phyloP scores from a whole-genome alignment of 495 filamentous ascomycete species.

The Tuber microsphaerosporum region DNA sequence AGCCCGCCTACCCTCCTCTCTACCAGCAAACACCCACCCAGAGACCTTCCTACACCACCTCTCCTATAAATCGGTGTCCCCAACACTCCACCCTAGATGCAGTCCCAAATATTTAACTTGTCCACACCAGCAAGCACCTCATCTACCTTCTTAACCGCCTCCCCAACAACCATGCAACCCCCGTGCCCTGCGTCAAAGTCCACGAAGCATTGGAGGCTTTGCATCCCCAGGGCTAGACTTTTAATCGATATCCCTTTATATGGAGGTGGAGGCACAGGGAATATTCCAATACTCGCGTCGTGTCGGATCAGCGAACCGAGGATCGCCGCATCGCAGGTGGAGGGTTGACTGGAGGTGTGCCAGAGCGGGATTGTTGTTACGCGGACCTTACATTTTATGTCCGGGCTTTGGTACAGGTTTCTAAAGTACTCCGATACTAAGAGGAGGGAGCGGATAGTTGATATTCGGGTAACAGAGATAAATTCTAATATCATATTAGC shows the following conservation, averaged over 20 bases:
- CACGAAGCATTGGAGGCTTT: conserved; percentile 8
- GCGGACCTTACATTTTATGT: conserved; percentile 1
- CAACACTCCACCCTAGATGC: background rate
- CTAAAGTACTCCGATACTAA: background rate
- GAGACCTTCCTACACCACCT: too few species aligned
- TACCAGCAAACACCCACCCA: too few species aligned
- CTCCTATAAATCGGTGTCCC: background rate
- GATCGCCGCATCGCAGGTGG: conserved; percentile 19
- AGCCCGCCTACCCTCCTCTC: too few species aligned
- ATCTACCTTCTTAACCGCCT: background rate
- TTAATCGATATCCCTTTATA: conserved; percentile 7
- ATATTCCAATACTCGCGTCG: conserved; percentile 16
- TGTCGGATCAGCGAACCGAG: conserved; percentile 19
- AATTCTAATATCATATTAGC: background rate
- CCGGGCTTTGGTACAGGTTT: conserved; percentile 8
- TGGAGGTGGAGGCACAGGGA: conserved; percentile 10
- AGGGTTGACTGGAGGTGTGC: background rate
- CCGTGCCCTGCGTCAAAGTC: conserved; percentile 11
- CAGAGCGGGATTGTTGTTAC: background rate
- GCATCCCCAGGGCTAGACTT: background rate
- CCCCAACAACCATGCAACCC: background rate
- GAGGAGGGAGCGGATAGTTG: conserved; percentile 6
- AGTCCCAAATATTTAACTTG: background rate
- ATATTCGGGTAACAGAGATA: background rate
- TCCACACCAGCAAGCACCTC: background rate